These are phyloP conservation scores for Tuber aestivum DNA, from an alignment of 495 filamentous ascomycete genomes.

Conservation along the genomic window DNA sequence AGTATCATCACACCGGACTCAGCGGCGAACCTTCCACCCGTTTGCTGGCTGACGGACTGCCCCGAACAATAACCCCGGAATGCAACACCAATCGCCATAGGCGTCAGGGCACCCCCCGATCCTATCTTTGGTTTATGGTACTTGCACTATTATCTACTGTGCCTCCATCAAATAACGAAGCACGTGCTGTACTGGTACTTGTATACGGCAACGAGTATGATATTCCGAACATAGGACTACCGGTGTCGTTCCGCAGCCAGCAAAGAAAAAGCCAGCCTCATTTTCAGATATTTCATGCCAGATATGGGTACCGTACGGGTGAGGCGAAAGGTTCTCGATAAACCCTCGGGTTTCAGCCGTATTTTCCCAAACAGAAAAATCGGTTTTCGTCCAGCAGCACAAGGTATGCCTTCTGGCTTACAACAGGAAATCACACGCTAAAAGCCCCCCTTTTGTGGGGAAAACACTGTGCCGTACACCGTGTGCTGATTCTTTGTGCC, in stretches of 20 bases:
- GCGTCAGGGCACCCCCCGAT: background rate
- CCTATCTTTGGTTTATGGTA: background rate
- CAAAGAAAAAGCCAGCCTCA: too few relatives aligned
- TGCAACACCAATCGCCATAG: background rate
- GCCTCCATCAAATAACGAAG: too few relatives aligned
- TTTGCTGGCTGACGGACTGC: background rate
- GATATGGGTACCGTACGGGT: background rate
- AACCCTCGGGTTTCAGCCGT: too few relatives aligned
- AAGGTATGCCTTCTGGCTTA: background rate
- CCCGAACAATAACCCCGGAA: background rate
- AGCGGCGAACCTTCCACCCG: background rate
- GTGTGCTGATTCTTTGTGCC: too few relatives aligned
- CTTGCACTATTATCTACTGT: too few relatives aligned
- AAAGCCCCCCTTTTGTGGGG: background rate
- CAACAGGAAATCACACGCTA: background rate
- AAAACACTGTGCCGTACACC: background rate
- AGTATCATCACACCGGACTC: background rate
- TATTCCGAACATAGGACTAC: too few relatives aligned
- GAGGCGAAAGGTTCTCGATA: too few relatives aligned
- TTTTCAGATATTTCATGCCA: too few relatives aligned
- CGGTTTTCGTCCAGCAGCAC: too few relatives aligned
- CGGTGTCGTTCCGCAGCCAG: too few relatives aligned
- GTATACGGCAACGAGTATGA: too few relatives aligned
- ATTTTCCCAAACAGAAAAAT: background rate
- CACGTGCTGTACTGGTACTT: too few relatives aligned